Base-by-base conservation (phyloP, 192 early-diverging fungal species). In the Podila horticola region DNA sequence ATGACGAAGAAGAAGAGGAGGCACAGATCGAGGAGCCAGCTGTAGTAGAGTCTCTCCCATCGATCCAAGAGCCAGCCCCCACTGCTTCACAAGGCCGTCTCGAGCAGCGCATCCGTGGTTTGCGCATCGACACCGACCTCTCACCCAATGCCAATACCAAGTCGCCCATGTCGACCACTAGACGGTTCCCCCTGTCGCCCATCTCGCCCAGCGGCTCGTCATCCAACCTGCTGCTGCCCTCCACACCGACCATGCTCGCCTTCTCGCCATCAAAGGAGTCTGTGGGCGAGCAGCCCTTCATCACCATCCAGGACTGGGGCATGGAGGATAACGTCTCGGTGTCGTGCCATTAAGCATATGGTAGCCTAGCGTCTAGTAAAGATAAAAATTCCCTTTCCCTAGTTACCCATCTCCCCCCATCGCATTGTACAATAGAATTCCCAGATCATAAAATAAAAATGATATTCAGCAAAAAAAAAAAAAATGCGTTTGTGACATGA, bases 271-370 rank as follows among this genome's bases (percentile, higher is more conserved):
- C 77, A 19, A 57, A 60, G 52, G 77, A 62, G 30, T 81, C 71
- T 4, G 31, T 69, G n/a, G 77, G 67, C 15, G 77, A 81, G 38
- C 77, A 81, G 60, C 77, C 77, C 20, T 81, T 81, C 30, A 81
- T 81, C 30, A 81, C 77, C 6, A 73, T 81, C 67, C 77, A 81
- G 17, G 77, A 81, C 28, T 81, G 77, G 77, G 77, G 74, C 45
- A 41, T 77, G 30, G 45, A 62, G 5, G 31, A 24, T 5, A 66
- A 24, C 28, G 17, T 30, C 9, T 64, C 63, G 1, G 52, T 55
- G n/a, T 55, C 52, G 4, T 55, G 52, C 52, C n/a, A 22, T 11
- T 55, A 55, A 55, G 34, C 9, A 55, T 45, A 45, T 45, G 41
- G 41, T 13, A 12, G 15, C 33, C 33, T 34, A 10, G 0, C 34